phyloP scores from a whole-genome alignment of 2,329 filamentous ascomycete species.

The Zasmidium cellare region DNA sequence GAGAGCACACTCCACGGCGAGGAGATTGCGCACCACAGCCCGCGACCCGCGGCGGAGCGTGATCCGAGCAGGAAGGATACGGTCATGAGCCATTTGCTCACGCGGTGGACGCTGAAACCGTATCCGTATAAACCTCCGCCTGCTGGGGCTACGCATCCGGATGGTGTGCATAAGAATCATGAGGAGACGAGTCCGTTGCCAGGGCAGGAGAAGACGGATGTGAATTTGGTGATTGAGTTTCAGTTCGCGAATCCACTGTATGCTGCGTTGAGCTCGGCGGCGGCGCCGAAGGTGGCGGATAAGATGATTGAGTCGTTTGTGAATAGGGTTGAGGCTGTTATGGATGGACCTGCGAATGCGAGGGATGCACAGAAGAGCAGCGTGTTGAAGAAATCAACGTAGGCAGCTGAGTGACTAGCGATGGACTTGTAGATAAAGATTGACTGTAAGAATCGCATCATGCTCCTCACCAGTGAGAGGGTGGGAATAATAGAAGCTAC shows the following conservation, averaged over 20 bases:
- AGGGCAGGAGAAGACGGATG: slow-evolving; percentile 62
- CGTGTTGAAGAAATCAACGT: neutral
- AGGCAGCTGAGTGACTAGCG: neutral
- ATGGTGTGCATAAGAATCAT: slow-evolving; percentile 28
- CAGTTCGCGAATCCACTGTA: slow-evolving; percentile 89
- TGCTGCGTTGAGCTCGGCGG: slow-evolving; percentile 74
- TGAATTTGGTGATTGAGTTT: slow-evolving; percentile 75
- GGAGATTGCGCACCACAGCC: slow-evolving; percentile 45
- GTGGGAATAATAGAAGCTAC: no score
- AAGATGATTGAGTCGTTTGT: slow-evolving; percentile 95
- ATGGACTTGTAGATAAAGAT: neutral
- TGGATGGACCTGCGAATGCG: slow-evolving; percentile 27
- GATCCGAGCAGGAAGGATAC: slow-evolving; percentile 35
- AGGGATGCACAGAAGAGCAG: neutral
- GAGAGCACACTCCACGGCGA: slow-evolving; percentile 45
- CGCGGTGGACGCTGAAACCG: slow-evolving; percentile 64
- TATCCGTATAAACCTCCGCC: slow-evolving; percentile 47
- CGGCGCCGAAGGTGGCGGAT: slow-evolving; percentile 80
- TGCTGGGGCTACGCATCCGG: slow-evolving; percentile 36
- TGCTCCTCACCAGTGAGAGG: no score
- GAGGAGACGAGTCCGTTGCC: slow-evolving; percentile 45
- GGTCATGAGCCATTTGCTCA: slow-evolving; percentile 68
- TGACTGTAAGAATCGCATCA: no score
- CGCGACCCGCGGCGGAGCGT: slow-evolving; percentile 36
- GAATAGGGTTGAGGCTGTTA: slow-evolving; percentile 65